Evolutionary conservation across 2,329 filamentous ascomycete genomes (phyloP), one percentile per base, ranked within the genome.

Genomic region (Colletotrichum scovillei): DNA sequence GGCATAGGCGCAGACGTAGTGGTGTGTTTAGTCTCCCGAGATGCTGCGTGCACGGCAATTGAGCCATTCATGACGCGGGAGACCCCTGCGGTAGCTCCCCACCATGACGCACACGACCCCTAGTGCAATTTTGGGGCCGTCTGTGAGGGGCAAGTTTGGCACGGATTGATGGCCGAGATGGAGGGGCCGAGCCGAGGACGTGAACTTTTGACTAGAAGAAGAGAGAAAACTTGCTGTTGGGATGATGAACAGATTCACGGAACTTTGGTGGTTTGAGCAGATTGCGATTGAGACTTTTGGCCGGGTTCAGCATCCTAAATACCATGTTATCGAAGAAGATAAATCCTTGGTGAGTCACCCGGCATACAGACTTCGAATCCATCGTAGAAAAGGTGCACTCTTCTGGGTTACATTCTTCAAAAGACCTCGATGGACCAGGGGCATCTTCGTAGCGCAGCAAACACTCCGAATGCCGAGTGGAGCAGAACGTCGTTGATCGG

Each of bases 51-150:
- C 4, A 35, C 32, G 32, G 19, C 5, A 32, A 38, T 19, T 30
- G 24, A 28, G 19, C 55, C 55, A 57, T n/a, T 57, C 28, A 57
- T 26, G 14, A 57, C 26, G 12, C 55, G 55, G 14, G 42, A 32
- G 9, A 32, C 26, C 55, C 55, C 55, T 16, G 26, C 28, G 60
- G 19, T 53, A 63, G n/a, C 19, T 16, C 60, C 19, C 46, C 28
- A 19, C 60, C 60, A 26, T 63, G 46, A 63, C 60, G 59, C 38
- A 49, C 16, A 62, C 38, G 59, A 62, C 59, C 28, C 9, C 19
- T 28, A 49, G 42, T n/a, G 42, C 42, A 11, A 9, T 49, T 49
- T 19, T 19, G 3, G 38, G 42, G 42, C 42, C 8, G 22, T 26
- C 24, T 55, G 14, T 42, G 38, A 42, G 38, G 38, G 38, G 38